These are phyloP conservation scores for Salvia hispanica DNA, from an alignment of 257 asterid genomes.

Conservation along the genomic window DNA sequence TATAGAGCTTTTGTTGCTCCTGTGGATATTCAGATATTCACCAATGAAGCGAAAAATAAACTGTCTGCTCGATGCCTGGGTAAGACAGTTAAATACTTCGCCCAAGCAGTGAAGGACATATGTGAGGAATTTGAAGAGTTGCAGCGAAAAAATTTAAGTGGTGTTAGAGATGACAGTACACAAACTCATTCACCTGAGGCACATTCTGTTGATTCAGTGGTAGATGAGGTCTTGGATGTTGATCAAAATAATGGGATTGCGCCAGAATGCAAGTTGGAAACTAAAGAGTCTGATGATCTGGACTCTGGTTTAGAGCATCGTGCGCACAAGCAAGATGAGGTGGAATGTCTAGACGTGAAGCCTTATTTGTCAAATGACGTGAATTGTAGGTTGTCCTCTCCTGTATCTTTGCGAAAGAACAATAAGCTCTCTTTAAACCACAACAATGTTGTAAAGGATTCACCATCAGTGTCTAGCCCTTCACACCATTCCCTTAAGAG, in stretches of 20 bases:
- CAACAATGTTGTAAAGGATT: slow-evolving; percentile 38
- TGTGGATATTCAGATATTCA: slow-evolving; percentile 78
- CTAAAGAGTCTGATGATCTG: slow-evolving; percentile 39
- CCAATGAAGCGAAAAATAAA: slow-evolving; percentile 63
- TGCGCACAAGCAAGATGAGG: slow-evolving; percentile 45
- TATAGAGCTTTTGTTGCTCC: slow-evolving; percentile 93
- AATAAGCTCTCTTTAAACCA: slow-evolving; percentile 37
- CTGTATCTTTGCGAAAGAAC: slow-evolving; percentile 37
- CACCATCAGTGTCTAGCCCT: slow-evolving; percentile 36
- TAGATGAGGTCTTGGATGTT: slow-evolving; percentile 44
- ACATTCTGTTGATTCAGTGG: slow-evolving; percentile 42
- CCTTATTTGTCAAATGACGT: slow-evolving; percentile 35
- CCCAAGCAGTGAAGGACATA: slow-evolving; percentile 77
- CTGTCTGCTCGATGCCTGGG: slow-evolving; percentile 69
- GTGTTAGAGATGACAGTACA: slow-evolving; percentile 47
- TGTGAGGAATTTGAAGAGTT: slow-evolving; percentile 72
- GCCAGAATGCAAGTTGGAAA: slow-evolving; percentile 38
- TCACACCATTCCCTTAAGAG: slow-evolving; percentile 33
- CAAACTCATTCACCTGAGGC: slow-evolving; percentile 45
- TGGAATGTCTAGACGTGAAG: slow-evolving; percentile 37
- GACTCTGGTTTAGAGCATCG: slow-evolving; percentile 50
- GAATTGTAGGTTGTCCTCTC: slow-evolving; percentile 40
- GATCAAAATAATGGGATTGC: slow-evolving; percentile 35
- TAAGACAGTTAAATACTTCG: slow-evolving; percentile 60
- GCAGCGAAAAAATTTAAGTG: slow-evolving; percentile 46